Conservation (phyloP, 495 filamentous ascomycete genomes). For the Penicillium robsamsonii region DNA sequence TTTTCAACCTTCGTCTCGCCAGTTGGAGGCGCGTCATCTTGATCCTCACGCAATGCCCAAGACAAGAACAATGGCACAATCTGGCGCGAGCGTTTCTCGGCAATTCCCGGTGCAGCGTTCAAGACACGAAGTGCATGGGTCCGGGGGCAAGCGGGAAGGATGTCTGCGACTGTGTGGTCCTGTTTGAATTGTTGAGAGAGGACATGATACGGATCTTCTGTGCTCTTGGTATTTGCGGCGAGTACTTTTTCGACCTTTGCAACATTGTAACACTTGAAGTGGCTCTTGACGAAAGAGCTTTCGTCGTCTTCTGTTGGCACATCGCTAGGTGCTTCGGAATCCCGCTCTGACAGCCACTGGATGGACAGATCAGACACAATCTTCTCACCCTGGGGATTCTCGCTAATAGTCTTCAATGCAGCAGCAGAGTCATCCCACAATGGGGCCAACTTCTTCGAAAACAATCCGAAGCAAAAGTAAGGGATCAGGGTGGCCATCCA, state of each 20-base stretch:
- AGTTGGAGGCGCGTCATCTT: conserved; percentile 43
- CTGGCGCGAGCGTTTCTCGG: conserved; percentile 79
- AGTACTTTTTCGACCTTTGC: conserved; percentile 52
- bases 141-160: conserved; percentile 52
- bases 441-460: conserved; percentile 77
- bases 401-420: conserved; percentile 70
- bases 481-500: conserved; percentile 74
- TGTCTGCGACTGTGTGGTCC: conserved; percentile 31
- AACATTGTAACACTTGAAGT: conserved; percentile 83
- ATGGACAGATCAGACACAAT: conserved; percentile 71
- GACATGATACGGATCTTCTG: conserved; percentile 21
- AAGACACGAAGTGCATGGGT: conserved; percentile 79
- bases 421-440: conserved; percentile 81
- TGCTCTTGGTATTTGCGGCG: conserved; percentile 25
- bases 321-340: conserved; percentile 30
- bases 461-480: conserved; percentile 81
- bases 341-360: conserved; percentile 68
- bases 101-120: conserved; percentile 65
- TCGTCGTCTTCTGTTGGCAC: conserved; percentile 24
- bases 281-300: conserved; percentile 35
- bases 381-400: conserved; percentile 67
- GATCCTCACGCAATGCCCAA: conserved; percentile 60
- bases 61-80: conserved; percentile 83
- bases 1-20: conserved; percentile 19
- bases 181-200: conserved; percentile 36